Conservation (phyloP, 2,329 filamentous ascomycete species). For the Huntiella omanensis region DNA sequence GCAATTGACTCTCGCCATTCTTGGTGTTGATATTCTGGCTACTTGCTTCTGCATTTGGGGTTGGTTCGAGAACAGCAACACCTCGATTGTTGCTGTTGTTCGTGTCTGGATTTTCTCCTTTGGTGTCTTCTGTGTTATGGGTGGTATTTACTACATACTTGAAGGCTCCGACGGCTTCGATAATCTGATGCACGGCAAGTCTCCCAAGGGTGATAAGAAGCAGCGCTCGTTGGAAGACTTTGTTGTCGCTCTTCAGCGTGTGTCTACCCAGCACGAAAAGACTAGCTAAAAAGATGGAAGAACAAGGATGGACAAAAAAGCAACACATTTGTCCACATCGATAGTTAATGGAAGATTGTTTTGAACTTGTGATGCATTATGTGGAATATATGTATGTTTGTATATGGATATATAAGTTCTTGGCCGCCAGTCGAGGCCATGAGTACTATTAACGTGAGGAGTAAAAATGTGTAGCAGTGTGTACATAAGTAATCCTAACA, state of each 20-base stretch:
- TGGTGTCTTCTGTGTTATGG: constrained; percentile 72
- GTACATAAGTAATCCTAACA: too few relatives aligned
- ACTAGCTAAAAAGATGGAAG: constrained; percentile 35
- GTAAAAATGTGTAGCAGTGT: too few relatives aligned
- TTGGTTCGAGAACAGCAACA: constrained; percentile 50
- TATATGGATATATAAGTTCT: too few relatives aligned
- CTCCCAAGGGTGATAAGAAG: constrained; percentile 61
- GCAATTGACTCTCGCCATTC: constrained; percentile 61
- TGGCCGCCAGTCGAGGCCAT: too few relatives aligned
- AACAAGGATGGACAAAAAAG: too few relatives aligned
- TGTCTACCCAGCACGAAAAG: constrained; percentile 85
- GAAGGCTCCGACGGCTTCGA: constrained; percentile 68
- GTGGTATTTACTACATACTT: constrained; percentile 55
- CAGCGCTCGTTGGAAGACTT: constrained; percentile 80
- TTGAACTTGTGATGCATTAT: too few relatives aligned
- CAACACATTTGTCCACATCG: too few relatives aligned
- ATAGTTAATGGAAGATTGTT: too few relatives aligned
- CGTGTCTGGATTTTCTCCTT: constrained; percentile 86
- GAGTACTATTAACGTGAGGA: too few relatives aligned
- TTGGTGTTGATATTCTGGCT: constrained; percentile 65
- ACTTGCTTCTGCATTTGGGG: constrained; percentile 76
- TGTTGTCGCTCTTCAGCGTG: constrained; percentile 74
- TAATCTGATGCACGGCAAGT: constrained; percentile 85
- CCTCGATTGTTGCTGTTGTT: constrained; percentile 66
- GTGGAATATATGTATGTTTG: too few relatives aligned